These are phyloP conservation scores for Penicillium ucsense DNA, from an alignment of 495 filamentous ascomycete species.

Conservation along the genomic window DNA sequence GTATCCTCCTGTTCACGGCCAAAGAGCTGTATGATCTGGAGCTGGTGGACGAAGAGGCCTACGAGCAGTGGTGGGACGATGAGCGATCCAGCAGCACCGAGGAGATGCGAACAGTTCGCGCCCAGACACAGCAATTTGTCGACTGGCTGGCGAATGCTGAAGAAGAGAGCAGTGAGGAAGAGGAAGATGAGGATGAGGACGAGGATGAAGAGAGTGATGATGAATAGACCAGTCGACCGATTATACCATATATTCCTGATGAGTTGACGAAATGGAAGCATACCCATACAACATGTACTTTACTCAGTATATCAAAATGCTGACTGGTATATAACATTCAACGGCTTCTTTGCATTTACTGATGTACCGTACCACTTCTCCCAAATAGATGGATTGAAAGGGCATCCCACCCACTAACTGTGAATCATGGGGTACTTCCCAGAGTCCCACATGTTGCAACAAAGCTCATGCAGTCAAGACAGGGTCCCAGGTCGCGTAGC, in stretches of 20 bases:
- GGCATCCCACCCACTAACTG: too few relatives aligned
- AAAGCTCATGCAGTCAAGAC: too few relatives aligned
- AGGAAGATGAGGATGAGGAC: conserved; percentile 49
- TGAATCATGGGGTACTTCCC: too few relatives aligned
- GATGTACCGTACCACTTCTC: too few relatives aligned
- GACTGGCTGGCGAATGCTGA: conserved; percentile 79
- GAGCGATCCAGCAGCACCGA: conserved; percentile 51
- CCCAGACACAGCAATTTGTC: conserved; percentile 66
- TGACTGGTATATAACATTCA: too few relatives aligned
- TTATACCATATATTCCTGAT: conserved; percentile 1
- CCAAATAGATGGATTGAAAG: too few relatives aligned
- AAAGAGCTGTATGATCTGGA: conserved; percentile 80
- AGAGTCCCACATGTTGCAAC: too few relatives aligned
- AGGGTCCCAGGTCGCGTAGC: too few relatives aligned
- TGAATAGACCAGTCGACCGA: not conserved
- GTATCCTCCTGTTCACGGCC: conserved; percentile 60
- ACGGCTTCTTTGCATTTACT: too few relatives aligned
- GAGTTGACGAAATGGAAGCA: not conserved
- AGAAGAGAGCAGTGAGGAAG: conserved; percentile 69
- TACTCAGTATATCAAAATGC: too few relatives aligned
- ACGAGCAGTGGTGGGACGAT: conserved; percentile 82
- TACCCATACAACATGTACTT: not conserved
- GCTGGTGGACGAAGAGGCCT: conserved; percentile 79
- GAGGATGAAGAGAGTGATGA: conserved; percentile 29
- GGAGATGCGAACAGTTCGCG: conserved; percentile 59